Evolutionary conservation across 2,329 filamentous ascomycete species (phyloP).

Genomic region (Cytospora paraplurivora): DNA sequence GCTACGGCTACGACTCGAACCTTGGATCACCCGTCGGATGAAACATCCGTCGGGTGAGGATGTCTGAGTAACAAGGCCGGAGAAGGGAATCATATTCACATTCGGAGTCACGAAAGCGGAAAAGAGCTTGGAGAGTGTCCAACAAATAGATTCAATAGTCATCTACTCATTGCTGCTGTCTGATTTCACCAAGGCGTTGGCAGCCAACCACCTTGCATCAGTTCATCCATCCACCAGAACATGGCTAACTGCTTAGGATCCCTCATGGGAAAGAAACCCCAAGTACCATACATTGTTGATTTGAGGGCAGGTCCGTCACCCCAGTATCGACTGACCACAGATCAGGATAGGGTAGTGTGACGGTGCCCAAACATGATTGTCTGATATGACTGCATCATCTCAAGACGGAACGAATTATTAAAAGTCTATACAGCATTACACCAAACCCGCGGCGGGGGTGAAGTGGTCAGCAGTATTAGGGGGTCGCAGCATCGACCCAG

Average conservation of each 20-base stretch:
- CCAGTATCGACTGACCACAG: constrained; percentile 22
- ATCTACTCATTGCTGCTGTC: constrained; percentile 46
- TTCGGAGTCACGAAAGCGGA: neutral
- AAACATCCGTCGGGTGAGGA: constrained; percentile 8
- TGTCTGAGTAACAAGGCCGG: neutral
- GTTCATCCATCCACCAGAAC: constrained; percentile 25
- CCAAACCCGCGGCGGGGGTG: constrained; percentile 17
- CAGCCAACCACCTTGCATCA: constrained; percentile 22
- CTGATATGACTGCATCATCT: constrained; percentile 31
- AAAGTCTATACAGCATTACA: constrained; percentile 35
- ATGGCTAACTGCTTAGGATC: constrained; percentile 37
- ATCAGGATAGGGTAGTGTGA: constrained; percentile 11
- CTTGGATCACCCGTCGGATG: neutral
- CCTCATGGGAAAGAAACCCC: constrained; percentile 6
- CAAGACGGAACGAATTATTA: constrained; percentile 38
- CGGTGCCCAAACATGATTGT: constrained; percentile 25
- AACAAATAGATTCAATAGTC: constrained; percentile 56
- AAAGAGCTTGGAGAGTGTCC: constrained; percentile 25
- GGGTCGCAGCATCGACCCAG: constrained; percentile 59
- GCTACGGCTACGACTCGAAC: no score
- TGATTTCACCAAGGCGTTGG: constrained; percentile 30
- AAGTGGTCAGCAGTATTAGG: constrained; percentile 37
- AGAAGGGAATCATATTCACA: constrained; percentile 8
- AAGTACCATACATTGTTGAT: constrained; percentile 21
- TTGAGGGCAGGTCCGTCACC: constrained; percentile 17